These are phyloP conservation scores for Triticum urartu DNA, from an alignment of 176 grass and related monocot genomes.

Conservation along the genomic window DNA sequence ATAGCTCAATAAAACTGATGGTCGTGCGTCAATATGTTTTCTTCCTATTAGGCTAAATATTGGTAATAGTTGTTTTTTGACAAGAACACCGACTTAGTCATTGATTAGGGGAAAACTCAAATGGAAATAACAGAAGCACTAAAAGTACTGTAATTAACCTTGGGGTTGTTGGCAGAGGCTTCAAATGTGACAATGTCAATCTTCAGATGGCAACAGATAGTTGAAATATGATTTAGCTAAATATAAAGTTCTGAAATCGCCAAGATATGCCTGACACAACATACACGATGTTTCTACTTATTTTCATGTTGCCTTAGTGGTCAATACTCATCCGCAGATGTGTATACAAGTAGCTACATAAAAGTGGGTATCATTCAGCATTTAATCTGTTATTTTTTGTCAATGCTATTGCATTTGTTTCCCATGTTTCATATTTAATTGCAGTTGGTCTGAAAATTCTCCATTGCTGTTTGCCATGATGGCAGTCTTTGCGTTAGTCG, in stretches of 20 bases:
- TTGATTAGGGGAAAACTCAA: no score
- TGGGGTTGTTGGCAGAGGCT: neutral
- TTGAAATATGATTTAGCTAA: conserved; percentile 30
- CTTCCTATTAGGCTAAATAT: no score
- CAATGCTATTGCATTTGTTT: neutral
- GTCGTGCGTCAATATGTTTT: no score
- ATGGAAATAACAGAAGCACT: conserved; percentile 37
- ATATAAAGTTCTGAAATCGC: neutral
- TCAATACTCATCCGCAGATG: neutral
- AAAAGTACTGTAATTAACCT: conserved; percentile 58
- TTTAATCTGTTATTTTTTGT: no score
- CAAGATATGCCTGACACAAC: no score
- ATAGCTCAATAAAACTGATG: no score
- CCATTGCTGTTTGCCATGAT: neutral
- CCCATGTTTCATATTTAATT: no score
- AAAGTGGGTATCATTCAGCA: no score
- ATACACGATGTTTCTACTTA: neutral
- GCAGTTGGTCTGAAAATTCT: neutral
- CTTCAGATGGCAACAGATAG: conserved; percentile 5
- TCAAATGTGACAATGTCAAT: conserved; percentile 23
- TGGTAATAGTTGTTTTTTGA: no score
- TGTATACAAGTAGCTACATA: no score
- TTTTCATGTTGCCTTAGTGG: no score
- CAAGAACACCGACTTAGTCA: no score
- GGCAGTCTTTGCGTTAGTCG: neutral